Conservation (phyloP, 805 yeast species). For the Ogataea chonburiensis region DNA sequence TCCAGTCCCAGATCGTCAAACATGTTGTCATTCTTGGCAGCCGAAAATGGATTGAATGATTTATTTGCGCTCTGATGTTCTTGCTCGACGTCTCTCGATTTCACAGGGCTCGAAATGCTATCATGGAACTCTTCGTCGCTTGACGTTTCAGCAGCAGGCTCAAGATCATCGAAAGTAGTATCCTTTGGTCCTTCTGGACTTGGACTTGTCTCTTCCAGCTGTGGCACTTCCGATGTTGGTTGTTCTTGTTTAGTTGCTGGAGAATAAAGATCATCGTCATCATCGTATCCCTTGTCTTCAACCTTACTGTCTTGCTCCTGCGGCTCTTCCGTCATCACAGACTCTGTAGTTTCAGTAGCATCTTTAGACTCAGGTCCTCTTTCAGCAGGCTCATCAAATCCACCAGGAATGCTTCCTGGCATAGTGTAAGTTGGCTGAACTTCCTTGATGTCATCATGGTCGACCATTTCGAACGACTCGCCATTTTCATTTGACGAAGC, state of each 20-base stretch:
- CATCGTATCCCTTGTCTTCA: slow-evolving; percentile 8
- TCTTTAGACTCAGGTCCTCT: slow-evolving; percentile 4
- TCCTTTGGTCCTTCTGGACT: background rate
- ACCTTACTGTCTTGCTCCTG: no score
- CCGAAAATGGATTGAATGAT: slow-evolving; percentile 27
- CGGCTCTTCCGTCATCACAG: slow-evolving; percentile 2
- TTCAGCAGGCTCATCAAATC: slow-evolving; percentile 10
- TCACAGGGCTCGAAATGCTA: slow-evolving; percentile 22
- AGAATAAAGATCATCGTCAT: slow-evolving; percentile 15
- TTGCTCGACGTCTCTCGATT: background rate
- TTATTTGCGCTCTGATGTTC: slow-evolving; percentile 4
- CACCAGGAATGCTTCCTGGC: slow-evolving; percentile 21
- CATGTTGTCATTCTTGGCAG: slow-evolving; percentile 19
- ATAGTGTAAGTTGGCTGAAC: slow-evolving; percentile 5
- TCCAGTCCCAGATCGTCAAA: slow-evolving; percentile 39
- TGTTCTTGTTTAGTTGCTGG: slow-evolving; percentile 11
- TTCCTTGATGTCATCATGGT: slow-evolving; percentile 41
- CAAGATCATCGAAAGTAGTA: slow-evolving; percentile 1
- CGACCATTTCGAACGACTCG: slow-evolving; percentile 55
- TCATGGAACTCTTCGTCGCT: slow-evolving; percentile 41
- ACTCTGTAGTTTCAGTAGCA: slow-evolving; percentile 5
- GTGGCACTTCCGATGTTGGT: slow-evolving; percentile 1
- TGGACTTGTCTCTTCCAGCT: slow-evolving; percentile 1
- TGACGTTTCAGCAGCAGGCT: slow-evolving; percentile 37
- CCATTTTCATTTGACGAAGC: slow-evolving; percentile 29